These are phyloP conservation scores for Termitomyces sp. DNA, from an alignment of 768 basidiomycete genomes.

Conservation along the genomic window DNA sequence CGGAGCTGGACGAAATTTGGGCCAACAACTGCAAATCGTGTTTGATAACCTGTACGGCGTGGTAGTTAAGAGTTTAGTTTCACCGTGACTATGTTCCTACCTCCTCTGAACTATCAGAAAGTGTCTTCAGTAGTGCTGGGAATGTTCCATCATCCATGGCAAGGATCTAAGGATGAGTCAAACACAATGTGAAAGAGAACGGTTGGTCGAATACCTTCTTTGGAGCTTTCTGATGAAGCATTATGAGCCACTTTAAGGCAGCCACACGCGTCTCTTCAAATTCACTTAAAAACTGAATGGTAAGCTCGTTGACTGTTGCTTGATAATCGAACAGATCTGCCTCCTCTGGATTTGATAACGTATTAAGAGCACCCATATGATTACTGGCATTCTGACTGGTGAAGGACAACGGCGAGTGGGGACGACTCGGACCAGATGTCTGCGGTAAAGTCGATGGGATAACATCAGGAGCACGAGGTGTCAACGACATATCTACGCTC, in stretches of 20 bases:
- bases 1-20: slow-evolving; percentile 93
- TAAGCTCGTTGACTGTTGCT: slow-evolving; percentile 87
- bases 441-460: slow-evolving; percentile 16
- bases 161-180: slow-evolving; percentile 58
- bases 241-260: slow-evolving; percentile 95
- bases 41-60: slow-evolving; percentile 74
- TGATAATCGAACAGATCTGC: slow-evolving; percentile 87
- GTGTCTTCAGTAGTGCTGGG: slow-evolving; percentile 88
- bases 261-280: slow-evolving; percentile 95
- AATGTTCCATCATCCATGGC: slow-evolving; percentile 97
- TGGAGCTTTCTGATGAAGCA: slow-evolving; percentile 97
- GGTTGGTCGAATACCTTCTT: slow-evolving; percentile 58
- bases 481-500: slow-evolving; percentile 32
- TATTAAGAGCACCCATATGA: slow-evolving; percentile 22
- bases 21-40: slow-evolving; percentile 93
- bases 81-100: slow-evolving; percentile 29
- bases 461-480: slow-evolving; percentile 32
- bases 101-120: slow-evolving; percentile 96
- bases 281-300: slow-evolving; percentile 92
- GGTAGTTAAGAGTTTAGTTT: neutral
- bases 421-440: slow-evolving; percentile 39
- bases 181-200: neutral
- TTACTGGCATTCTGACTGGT: slow-evolving; percentile 33
- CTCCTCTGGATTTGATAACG: slow-evolving; percentile 33
- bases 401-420: slow-evolving; percentile 59